Base-by-base conservation (phyloP, 2,329 filamentous ascomycete species). In the Xylariaceae sp. region DNA sequence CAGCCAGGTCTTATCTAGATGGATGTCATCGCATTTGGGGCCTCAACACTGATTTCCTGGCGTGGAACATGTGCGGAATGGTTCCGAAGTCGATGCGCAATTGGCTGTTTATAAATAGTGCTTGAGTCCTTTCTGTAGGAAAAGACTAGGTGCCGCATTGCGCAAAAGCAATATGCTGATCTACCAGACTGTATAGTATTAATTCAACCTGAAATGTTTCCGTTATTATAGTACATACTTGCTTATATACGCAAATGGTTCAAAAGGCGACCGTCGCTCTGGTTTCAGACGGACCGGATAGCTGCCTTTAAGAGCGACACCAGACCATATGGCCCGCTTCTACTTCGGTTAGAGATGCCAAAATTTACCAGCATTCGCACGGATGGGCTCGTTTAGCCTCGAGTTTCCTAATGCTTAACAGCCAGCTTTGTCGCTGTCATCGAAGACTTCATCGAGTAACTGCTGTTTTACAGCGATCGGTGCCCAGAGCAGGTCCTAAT, bases 171-270 rank as follows among this genome's bases (percentile, higher is more conserved):
- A 14, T 10, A 35, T 14, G 32, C 32, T 35, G 32, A 35, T 14
- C 32, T 35, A 14, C 32, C 10, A 35, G 32, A 35, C 32, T 35
- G 32, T n/a, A n/a, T n/a, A n/a, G 32, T 35, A 35, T 14, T 14
- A 40, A 9, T 38, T 66, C 54, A 60, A 60, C 12, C 42, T 67
- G 17, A 62, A 59, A 11, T 38, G 54, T 12, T 64, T 65, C 47
- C 47, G 49, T 15, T 65, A 57, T 7, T 64, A 66, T 53, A n/a
- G n/a, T n/a, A n/a, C n/a, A n/a, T n/a, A n/a, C n/a, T 55, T 66
- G 17, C 54, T 66, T 14, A 59, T 67, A 11, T 68, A 56, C 47
- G 54, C 64, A n/a, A 61, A 68, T 49, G 57, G 69, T 52, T 67
- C 66, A 45, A 59, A 62, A 10, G 66, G 55, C 54, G 61, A 69